phyloP scores from a whole-genome alignment of 2,329 filamentous ascomycete genomes.

The Colletotrichum sansevieriae region DNA sequence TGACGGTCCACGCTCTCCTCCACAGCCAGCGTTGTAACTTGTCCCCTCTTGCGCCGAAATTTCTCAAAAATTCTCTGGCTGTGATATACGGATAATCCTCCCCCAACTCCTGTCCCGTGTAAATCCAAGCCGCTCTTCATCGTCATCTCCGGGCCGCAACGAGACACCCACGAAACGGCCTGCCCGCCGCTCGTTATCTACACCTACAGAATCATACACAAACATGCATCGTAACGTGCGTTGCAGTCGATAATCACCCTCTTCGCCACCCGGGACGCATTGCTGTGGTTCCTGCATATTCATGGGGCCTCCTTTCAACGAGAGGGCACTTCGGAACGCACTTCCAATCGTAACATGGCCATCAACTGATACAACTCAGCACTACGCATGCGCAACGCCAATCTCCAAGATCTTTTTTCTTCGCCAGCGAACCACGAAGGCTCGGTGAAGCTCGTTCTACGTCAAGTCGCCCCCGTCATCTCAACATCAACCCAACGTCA shows the following conservation, averaged over 20 bases:
- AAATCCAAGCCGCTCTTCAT: not conserved
- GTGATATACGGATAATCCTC: not conserved
- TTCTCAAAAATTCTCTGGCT: constrained; percentile 21
- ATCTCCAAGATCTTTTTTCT: not conserved
- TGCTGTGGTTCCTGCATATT: constrained; percentile 33
- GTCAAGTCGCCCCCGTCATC: no score
- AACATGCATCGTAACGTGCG: not conserved
- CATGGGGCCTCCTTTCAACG: not conserved
- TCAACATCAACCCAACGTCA: not conserved
- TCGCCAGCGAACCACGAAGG: not conserved
- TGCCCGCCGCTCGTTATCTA: not conserved
- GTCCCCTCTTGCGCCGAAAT: constrained; percentile 19
- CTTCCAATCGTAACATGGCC: constrained; percentile 4
- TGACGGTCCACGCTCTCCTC: not conserved
- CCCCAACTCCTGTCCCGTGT: not conserved
- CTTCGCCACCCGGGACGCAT: not conserved
- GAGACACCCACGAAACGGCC: not conserved
- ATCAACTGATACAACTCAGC: constrained; percentile 24
- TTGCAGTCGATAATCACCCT: not conserved
- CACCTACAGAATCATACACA: not conserved
- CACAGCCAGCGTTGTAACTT: not conserved
- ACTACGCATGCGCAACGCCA: not conserved
- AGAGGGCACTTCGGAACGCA: not conserved
- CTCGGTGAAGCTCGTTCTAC: no score
- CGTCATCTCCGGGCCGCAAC: not conserved